Conservation (phyloP, 352 stramenopile species). For the Thalassiosira livingstoniorum region DNA sequence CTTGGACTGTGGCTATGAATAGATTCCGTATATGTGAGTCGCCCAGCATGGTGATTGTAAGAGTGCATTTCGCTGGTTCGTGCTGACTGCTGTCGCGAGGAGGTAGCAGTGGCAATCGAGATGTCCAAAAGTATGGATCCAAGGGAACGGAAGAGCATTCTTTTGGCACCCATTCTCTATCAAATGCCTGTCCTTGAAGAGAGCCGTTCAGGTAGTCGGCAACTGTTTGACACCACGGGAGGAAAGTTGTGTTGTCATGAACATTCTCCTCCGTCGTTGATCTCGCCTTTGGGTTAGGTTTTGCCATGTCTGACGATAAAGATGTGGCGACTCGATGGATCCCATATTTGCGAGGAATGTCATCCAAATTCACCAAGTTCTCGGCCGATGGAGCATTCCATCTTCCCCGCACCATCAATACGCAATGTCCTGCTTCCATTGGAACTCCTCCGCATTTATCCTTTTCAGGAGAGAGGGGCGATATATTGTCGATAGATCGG, state of each 20-base stretch:
- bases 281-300: too few relatives aligned
- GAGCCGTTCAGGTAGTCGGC: slow-evolving; percentile 19
- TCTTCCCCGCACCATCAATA: slow-evolving; percentile 19
- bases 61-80: slow-evolving; percentile 44
- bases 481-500: too few relatives aligned
- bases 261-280: too few relatives aligned
- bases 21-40: slow-evolving; percentile 59
- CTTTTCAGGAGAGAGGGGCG: background rate
- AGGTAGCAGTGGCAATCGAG: too few relatives aligned
- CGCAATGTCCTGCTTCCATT: slow-evolving; percentile 32
- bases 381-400: slow-evolving; percentile 16
- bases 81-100: too few relatives aligned
- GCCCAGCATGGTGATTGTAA: slow-evolving; percentile 51
- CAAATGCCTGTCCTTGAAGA: too few relatives aligned
- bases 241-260: too few relatives aligned
- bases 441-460: slow-evolving; percentile 35
- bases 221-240: slow-evolving; percentile 36
- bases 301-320: slow-evolving; percentile 23
- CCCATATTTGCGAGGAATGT: too few relatives aligned
- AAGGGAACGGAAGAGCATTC: slow-evolving; percentile 38
- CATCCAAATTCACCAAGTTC: too few relatives aligned
- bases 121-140: slow-evolving; percentile 47
- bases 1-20: slow-evolving; percentile 51
- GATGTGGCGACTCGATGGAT: background rate
- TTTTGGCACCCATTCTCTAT: slow-evolving; percentile 36